Percentiles rank a stretch among this genome's conserved stretches.
These are phyloP conservation scores for Ganoderma sinense DNA, from an alignment of 1,284 basidiomycete genomes.

Conservation along the genomic window DNA sequence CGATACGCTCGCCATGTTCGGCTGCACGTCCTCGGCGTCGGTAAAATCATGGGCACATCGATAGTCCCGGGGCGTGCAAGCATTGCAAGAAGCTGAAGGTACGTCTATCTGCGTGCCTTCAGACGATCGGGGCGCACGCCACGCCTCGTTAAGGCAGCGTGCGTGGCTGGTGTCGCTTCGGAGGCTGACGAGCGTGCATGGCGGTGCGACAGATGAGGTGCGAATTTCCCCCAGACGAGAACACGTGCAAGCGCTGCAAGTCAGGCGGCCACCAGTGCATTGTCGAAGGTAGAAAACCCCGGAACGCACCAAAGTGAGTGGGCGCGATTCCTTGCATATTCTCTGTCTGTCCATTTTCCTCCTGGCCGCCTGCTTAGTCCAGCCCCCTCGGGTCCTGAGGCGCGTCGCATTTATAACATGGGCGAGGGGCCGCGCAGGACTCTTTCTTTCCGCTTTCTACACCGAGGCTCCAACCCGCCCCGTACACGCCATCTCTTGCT, in stretches of 20 bases:
- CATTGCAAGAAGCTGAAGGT: conserved; percentile 88
- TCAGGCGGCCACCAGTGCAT: conserved; percentile 74
- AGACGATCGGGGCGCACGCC: background rate
- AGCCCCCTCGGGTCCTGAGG: background rate
- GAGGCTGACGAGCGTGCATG: conserved; percentile 25
- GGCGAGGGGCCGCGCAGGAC: background rate
- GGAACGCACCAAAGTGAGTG: conserved; percentile 80
- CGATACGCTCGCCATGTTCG: background rate
- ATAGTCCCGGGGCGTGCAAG: conserved; percentile 79
- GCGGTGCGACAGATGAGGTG: conserved; percentile 74
- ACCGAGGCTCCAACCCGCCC: background rate
- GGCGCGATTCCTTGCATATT: conserved; percentile 4
- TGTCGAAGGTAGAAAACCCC: conserved; percentile 80
- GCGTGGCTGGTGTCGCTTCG: conserved; percentile 26
- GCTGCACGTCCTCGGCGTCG: conserved; percentile 11
- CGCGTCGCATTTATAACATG: background rate
- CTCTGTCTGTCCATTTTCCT: background rate
- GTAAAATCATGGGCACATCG: conserved; percentile 12
- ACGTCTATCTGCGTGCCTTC: conserved; percentile 37
- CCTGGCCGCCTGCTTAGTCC: background rate
- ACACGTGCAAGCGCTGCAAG: conserved; percentile 77
- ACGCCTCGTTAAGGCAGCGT: conserved; percentile 11
- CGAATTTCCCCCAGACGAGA: conserved; percentile 71
- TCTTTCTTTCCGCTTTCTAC: background rate
- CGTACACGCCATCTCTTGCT: background rate